Percentiles rank a stretch among this genome's conserved stretches.
Evolutionary conservation across 768 basidiomycete species (phyloP).

Genomic region (Coprinopsis strossmayeri): DNA sequence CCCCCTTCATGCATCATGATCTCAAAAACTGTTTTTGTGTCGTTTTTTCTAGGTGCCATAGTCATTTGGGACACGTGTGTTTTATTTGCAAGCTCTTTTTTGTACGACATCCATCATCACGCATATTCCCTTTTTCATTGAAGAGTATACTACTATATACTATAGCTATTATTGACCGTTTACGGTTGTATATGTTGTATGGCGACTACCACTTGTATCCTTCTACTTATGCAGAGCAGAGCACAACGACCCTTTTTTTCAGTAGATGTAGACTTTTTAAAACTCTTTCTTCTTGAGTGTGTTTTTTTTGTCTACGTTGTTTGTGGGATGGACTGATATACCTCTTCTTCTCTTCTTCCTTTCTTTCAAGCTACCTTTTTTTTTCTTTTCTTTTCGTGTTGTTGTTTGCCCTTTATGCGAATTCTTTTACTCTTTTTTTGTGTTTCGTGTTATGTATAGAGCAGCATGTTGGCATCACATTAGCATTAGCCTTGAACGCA

Average conservation of each 20-base stretch:
- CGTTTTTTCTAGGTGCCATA: too few relatives aligned
- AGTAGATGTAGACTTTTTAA: not conserved
- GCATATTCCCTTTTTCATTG: not conserved
- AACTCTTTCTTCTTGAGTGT: not conserved
- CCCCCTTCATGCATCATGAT: too few relatives aligned
- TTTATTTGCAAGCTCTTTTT: not conserved
- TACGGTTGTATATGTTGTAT: not conserved
- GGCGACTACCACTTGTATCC: slow-evolving; percentile 2
- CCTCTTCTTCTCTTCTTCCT: not conserved
- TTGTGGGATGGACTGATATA: not conserved
- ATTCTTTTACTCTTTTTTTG: not conserved
- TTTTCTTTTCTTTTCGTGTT: not conserved
- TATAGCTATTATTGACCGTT: too few relatives aligned
- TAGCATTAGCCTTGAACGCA: slow-evolving; percentile 2
- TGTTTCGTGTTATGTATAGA: slow-evolving; percentile 1
- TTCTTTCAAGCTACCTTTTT: not conserved
- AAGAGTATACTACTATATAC: slow-evolving; percentile 7
- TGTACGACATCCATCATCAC: too few relatives aligned
- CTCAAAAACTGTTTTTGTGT: too few relatives aligned
- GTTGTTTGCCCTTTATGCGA: not conserved
- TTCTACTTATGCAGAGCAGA: not conserved
- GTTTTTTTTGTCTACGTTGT: not conserved
- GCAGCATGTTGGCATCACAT: slow-evolving; percentile 8
- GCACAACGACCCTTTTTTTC: not conserved
- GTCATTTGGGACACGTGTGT: too few relatives aligned